These are phyloP conservation scores for Globisporangium nodosum DNA, from an alignment of 352 stramenopile genomes.

Conservation along the genomic window DNA sequence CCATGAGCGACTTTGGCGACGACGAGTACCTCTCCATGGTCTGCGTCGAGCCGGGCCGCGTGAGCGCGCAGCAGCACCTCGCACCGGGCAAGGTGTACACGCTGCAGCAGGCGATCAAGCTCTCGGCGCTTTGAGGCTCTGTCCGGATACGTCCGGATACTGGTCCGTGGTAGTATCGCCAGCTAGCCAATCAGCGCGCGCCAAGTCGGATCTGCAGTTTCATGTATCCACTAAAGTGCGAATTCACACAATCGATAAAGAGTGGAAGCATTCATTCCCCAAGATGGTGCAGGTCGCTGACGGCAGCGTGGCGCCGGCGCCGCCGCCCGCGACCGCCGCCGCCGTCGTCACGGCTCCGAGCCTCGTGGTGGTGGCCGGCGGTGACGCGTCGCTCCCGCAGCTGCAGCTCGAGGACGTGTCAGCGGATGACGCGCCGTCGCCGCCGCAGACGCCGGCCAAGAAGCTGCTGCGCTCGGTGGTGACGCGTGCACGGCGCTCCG, in stretches of 20 bases:
- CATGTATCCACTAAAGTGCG: neutral
- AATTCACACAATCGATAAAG: too few relatives aligned
- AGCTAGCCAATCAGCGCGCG: neutral
- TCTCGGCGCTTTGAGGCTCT: neutral
- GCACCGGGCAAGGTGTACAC: constrained; percentile 5
- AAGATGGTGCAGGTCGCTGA: neutral
- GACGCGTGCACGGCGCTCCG: constrained; percentile 10
- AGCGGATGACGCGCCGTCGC: neutral
- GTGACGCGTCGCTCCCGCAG: neutral
- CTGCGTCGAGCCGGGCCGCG: constrained; percentile 92
- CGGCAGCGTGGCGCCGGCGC: neutral
- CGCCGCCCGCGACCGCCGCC: too few relatives aligned
- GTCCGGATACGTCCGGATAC: too few relatives aligned
- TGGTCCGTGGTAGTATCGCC: too few relatives aligned
- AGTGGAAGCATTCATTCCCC: neutral
- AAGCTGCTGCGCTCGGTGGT: constrained; percentile 5
- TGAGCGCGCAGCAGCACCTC: constrained; percentile 65
- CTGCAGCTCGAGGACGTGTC: neutral
- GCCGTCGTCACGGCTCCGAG: neutral
- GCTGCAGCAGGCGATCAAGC: neutral
- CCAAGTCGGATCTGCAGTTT: neutral
- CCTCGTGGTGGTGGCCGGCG: neutral
- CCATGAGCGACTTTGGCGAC: constrained; percentile 93
- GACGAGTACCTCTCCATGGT: constrained; percentile 95
- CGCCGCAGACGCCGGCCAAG: constrained; percentile 1